Base-by-base conservation (phyloP, 192 early-diverging fungal genomes). In the Polychytrium aggregatum region DNA sequence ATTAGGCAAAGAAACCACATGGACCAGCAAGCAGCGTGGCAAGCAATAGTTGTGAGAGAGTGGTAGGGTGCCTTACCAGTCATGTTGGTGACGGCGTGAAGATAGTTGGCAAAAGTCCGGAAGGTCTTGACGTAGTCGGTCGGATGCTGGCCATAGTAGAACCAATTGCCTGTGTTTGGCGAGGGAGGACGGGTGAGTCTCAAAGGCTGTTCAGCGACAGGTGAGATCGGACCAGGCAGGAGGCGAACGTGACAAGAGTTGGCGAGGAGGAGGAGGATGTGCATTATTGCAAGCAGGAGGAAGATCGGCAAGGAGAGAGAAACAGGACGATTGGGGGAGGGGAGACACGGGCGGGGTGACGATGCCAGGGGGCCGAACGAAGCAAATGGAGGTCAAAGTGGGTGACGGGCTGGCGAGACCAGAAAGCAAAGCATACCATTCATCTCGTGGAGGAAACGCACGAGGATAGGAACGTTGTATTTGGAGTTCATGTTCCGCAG, bases 401-500 rank as follows among this genome's bases (percentile, higher is more conserved):
- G n/a, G n/a, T n/a, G n/a, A n/a, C n/a, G n/a, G n/a, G n/a, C n/a
- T n/a, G n/a, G n/a, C n/a, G n/a, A n/a, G n/a, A n/a, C n/a, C n/a
- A n/a, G n/a, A n/a, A n/a, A n/a, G n/a, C n/a, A n/a, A 36, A 16
- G 26, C 56, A 2, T 17, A 67, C 66, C 66, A 37, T 68, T 68
- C 66, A 68, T 68, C 43, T 68, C 66, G 44, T 68, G 66, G 20
- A 52, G 62, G 37, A 40, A 68, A 2, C 66, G 56, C 46, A 68
- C 22, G 5, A 60, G 30, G 11, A 68, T 28, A 11, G 66, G 66
- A 4, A 57, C 55, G 25, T 62, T 62, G 41, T 67, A 56, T 4
- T 44, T 17, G 9, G 43, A 13, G 41, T 68, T 68, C 37, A 65
- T 52, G 11, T 37, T 17, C 7, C 17, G 18, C 13, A 46, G 26